These are phyloP conservation scores for Microbotryomycetes sp. DNA, from an alignment of 1,284 basidiomycete genomes.

Conservation along the genomic window DNA sequence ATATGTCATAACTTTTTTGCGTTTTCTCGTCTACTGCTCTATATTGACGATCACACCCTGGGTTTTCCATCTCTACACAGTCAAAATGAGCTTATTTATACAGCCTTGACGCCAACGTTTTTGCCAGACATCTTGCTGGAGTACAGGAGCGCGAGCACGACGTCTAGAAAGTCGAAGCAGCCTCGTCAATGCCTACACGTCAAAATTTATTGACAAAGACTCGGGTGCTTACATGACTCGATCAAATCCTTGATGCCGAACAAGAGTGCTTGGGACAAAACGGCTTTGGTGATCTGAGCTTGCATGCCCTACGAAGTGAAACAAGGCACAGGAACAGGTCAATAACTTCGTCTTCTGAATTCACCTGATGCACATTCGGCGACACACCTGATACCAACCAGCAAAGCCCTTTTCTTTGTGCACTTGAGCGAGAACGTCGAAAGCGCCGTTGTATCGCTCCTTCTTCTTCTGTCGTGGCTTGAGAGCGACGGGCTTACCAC, in stretches of 20 bases:
- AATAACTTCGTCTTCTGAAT: neutral
- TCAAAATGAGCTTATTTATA: too few species aligned
- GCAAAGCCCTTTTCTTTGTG: constrained; percentile 56
- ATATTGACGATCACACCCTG: too few species aligned
- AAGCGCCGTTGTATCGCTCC: constrained; percentile 57
- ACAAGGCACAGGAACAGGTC: too few species aligned
- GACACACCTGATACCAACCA: constrained; percentile 81
- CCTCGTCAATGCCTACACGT: neutral
- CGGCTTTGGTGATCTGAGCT: constrained; percentile 82
- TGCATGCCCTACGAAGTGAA: constrained; percentile 61
- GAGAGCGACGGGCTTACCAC: neutral
- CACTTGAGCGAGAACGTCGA: constrained; percentile 68
- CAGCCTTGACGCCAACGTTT: constrained; percentile 21
- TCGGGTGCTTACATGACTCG: constrained; percentile 26
- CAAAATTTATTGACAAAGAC: neutral
- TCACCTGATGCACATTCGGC: neutral
- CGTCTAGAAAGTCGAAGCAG: constrained; percentile 10
- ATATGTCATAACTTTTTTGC: too few species aligned
- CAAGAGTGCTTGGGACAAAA: constrained; percentile 61
- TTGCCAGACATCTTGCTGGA: constrained; percentile 15
- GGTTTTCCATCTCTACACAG: too few species aligned
- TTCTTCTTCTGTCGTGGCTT: constrained; percentile 37
- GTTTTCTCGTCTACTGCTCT: too few species aligned
- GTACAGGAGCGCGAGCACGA: constrained; percentile 27
- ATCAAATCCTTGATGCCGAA: constrained; percentile 39